These are phyloP conservation scores for Backusella macrospora DNA, from an alignment of 192 early-diverging fungal genomes.

Conservation along the genomic window DNA sequence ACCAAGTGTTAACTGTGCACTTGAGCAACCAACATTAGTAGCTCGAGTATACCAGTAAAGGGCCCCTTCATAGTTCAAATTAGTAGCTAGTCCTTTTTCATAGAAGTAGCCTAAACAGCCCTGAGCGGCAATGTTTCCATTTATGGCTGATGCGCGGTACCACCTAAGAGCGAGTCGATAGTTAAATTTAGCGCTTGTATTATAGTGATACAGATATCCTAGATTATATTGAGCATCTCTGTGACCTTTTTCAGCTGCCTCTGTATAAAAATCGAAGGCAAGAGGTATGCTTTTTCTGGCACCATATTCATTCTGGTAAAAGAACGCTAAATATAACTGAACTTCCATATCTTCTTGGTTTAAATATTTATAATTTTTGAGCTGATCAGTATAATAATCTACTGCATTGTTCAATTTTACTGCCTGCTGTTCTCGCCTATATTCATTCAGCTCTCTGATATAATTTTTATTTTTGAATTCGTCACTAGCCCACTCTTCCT, in stretches of 20 bases:
- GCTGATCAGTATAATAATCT: background rate
- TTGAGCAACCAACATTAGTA: background rate
- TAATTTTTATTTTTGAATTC: background rate
- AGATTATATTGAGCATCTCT: background rate
- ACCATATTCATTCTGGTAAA: background rate
- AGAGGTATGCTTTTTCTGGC: background rate
- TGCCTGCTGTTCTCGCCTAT: background rate
- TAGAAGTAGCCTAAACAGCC: background rate
- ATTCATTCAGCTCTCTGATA: background rate
- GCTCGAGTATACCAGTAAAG: background rate
- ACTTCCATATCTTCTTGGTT: background rate
- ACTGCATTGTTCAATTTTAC: background rate
- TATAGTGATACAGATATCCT: background rate
- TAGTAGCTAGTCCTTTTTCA: background rate
- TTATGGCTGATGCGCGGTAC: background rate
- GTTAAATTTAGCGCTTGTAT: background rate
- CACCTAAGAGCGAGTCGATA: background rate
- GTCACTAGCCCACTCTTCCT: background rate
- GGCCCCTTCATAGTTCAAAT: background rate
- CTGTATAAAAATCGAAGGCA: background rate
- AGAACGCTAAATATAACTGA: background rate
- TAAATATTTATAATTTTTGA: background rate
- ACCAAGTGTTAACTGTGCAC: background rate
- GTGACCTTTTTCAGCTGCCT: background rate
- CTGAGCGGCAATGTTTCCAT: background rate